phyloP scores from a whole-genome alignment of 192 early-diverging fungal species.

The Dissophora globulifera region DNA sequence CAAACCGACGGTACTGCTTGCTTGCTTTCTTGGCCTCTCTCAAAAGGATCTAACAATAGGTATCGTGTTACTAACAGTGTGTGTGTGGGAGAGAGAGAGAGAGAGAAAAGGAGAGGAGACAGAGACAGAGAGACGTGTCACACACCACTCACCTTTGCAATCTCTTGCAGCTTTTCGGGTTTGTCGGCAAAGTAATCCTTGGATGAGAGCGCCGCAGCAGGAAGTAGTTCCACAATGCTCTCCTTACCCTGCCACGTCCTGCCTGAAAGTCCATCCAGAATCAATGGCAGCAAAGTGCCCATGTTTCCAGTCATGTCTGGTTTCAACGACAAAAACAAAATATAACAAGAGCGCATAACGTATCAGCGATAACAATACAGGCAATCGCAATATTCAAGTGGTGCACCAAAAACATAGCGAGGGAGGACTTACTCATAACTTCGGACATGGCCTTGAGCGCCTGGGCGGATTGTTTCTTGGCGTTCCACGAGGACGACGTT shows the following conservation, averaged over 20 bases:
- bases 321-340: neutral
- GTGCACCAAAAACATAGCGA: no score
- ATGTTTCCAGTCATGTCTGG: conserved; percentile 58
- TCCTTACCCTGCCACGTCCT: conserved; percentile 90
- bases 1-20: conserved; percentile 72
- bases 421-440: conserved; percentile 26
- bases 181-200: conserved; percentile 58
- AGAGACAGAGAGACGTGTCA: no score
- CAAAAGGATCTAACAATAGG: conserved; percentile 67
- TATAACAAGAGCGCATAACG: no score
- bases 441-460: conserved; percentile 71
- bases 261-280: conserved; percentile 70
- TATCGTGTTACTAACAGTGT: no score
- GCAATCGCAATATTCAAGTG: no score
- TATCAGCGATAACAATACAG: no score
- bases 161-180: conserved; percentile 47
- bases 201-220: conserved; percentile 62
- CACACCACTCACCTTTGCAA: conserved; percentile 50
- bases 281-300: conserved; percentile 64
- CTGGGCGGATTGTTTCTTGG: conserved; percentile 78
- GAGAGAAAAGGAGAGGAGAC: no score
- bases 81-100: neutral
- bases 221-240: conserved; percentile 71
- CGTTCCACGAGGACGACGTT: conserved; percentile 75
- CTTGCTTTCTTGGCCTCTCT: conserved; percentile 84